Evolutionary conservation across 192 early-diverging fungal species (phyloP).

Genomic region (Phycomyces nitens): DNA sequence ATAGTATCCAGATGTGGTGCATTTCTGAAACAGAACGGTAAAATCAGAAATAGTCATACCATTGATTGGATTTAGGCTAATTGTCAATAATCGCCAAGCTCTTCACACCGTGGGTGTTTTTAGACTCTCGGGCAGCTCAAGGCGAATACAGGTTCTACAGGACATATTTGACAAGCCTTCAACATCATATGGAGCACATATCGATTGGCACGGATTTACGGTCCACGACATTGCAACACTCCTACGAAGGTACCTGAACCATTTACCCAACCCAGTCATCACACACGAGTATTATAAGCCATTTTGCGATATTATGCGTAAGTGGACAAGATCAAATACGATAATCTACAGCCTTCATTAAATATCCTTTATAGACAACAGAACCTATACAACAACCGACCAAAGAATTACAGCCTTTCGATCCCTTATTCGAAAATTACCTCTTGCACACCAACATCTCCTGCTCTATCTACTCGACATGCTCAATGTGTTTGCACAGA

Average conservation of each 20-base stretch:
- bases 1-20: conserved; percentile 31
- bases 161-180: conserved; percentile 56
- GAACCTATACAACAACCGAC: conserved; percentile 3
- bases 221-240: conserved; percentile 75
- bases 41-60: neutral
- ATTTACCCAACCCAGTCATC: conserved; percentile 71
- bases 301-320: conserved; percentile 57
- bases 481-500: conserved; percentile 47
- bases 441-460: conserved; percentile 55
- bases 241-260: conserved; percentile 64
- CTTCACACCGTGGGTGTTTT: conserved; percentile 58
- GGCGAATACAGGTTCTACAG: conserved; percentile 64
- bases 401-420: conserved; percentile 47
- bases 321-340: neutral
- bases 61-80: neutral
- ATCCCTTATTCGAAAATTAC: conserved; percentile 48
- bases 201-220: conserved; percentile 63
- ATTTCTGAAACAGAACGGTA: conserved; percentile 32
- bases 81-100: conserved; percentile 5
- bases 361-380: conserved; percentile 22
- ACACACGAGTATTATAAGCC: conserved; percentile 55
- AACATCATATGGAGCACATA: conserved; percentile 55
- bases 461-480: conserved; percentile 67
- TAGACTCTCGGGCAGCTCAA: conserved; percentile 73
- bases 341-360: neutral